Base-by-base conservation (phyloP, 768 basidiomycete genomes). In the Naganishia onofrii region DNA sequence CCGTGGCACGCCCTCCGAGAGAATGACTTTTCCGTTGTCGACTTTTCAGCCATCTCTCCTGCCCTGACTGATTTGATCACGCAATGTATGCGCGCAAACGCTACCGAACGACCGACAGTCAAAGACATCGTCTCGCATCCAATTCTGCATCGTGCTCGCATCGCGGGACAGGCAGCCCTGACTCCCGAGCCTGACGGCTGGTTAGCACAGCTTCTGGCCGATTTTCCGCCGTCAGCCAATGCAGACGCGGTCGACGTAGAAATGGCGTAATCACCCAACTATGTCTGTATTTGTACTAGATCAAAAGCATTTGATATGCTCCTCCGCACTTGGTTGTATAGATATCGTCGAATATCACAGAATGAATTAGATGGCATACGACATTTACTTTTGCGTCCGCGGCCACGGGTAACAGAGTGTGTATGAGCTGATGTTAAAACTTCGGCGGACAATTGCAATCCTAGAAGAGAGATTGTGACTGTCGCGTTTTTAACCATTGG, bases 1-100 rank as follows among this genome's bases (percentile, higher is more conserved):
- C 86, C 90, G 0, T 99, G 96, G 96, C 94, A 96, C 76, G 88
- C 90, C 73, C 85, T 98, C 51, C 88, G 96, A 66, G 87, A 87
- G 67, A 91, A 95, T 79, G 91, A 99, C 83, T 93, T 96, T 78
- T 86, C 88, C 54, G 92, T 79, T 3, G 76, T 81, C 48, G 80
- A 81, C 63, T 74, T 81, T 1, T 76, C 80, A 13, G 75, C 76
- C 0, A 73, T 81, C 29, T 78, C 76, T 0, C 80, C 80, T 3
- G 78, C 77, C 4, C 70, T 81, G 23, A 70, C 71, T 23, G 78
- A 81, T 53, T 69, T 81, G 17, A 81, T 81, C 69, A 78, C 75
- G 2, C 71, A 63, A 12, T 78, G 76, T 58, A 81, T 81, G 80
- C 70, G 71, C 2, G 64, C 76, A 0, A 71, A 78, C 15, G 76